Evolutionary conservation across 2,329 filamentous ascomycete genomes (phyloP).

Genomic region (Emmonsia crescens): DNA sequence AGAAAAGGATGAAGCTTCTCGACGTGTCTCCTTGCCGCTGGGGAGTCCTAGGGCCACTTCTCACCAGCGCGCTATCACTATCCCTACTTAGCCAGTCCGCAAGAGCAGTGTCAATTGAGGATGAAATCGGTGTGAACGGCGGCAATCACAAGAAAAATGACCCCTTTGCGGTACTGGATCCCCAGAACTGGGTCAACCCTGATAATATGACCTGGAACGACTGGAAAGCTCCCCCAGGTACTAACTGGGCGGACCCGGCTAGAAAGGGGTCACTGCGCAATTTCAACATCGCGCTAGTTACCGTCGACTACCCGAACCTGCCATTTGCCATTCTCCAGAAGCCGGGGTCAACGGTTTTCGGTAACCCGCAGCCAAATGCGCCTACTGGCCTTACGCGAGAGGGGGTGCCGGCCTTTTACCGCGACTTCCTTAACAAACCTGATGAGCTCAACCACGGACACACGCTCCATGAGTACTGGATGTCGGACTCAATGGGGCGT

Average conservation of each 20-base stretch:
- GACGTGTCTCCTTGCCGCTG: neutral
- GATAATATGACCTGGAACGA: conserved; percentile 14
- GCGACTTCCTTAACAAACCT: conserved; percentile 13
- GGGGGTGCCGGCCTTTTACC: conserved; percentile 11
- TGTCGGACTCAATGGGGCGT: conserved; percentile 12
- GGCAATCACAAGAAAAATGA: neutral
- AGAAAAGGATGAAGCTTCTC: conserved; percentile 7
- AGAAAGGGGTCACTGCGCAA: conserved; percentile 12
- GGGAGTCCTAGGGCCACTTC: conserved; percentile 4
- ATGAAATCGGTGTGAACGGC: neutral
- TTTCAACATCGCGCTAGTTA: conserved; percentile 14
- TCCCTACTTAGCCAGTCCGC: conserved; percentile 8
- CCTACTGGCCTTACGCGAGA: conserved; percentile 10
- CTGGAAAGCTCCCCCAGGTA: conserved; percentile 10
- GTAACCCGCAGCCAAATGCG: conserved; percentile 11
- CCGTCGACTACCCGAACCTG: conserved; percentile 11
- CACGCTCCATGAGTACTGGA: conserved; percentile 15
- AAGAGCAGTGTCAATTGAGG: neutral
- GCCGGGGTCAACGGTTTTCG: conserved; percentile 8
- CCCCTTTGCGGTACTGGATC: conserved; percentile 13
- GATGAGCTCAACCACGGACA: conserved; percentile 11
- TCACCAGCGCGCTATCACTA: conserved; percentile 7
- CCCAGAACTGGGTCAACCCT: conserved; percentile 14
- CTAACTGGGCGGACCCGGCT: conserved; percentile 11
- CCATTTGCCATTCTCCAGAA: conserved; percentile 10